Evolutionary conservation across 2,329 filamentous ascomycete species (phyloP).

Genomic region (Akanthomyces dipterigenus): DNA sequence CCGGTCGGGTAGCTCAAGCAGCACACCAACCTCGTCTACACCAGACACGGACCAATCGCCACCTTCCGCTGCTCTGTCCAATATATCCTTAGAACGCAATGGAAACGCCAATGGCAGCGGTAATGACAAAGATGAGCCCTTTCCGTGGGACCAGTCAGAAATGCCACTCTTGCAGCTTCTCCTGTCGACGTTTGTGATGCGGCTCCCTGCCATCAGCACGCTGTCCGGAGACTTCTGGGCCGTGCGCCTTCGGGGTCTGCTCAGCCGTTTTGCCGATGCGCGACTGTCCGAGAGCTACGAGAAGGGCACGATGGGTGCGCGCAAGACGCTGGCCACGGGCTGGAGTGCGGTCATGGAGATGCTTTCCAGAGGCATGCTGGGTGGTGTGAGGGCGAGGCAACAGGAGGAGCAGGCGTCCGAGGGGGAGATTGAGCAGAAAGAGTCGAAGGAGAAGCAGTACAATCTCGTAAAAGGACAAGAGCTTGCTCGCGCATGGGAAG

Average conservation of each 20-base stretch:
- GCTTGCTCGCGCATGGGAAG: conserved; percentile 59
- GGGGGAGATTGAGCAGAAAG: neutral
- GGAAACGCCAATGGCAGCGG: conserved; percentile 3
- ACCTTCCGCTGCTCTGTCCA: neutral
- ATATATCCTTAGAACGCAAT: no score
- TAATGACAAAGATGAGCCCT: conserved; percentile 18
- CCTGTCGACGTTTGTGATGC: conserved; percentile 58
- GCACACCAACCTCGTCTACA: neutral
- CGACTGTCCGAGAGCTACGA: conserved; percentile 77
- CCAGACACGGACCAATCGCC: neutral
- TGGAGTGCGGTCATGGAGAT: conserved; percentile 64
- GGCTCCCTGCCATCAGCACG: conserved; percentile 58
- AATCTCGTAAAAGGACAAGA: conserved; percentile 53
- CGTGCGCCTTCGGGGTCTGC: conserved; percentile 50
- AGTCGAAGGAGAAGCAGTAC: conserved; percentile 33
- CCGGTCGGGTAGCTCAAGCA: neutral
- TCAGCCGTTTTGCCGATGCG: conserved; percentile 56
- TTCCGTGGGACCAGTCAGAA: no score
- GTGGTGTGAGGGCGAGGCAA: conserved; percentile 35
- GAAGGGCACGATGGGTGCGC: conserved; percentile 65
- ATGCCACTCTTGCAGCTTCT: conserved; percentile 63
- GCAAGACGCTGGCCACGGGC: conserved; percentile 69
- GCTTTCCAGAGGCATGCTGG: conserved; percentile 58
- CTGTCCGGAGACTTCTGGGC: conserved; percentile 61
- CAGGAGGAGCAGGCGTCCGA: neutral